Percentiles rank a stretch among this genome's conserved stretches.
phyloP scores from a whole-genome alignment of 495 filamentous ascomycete genomes.

The Aspergillus haitiensis region DNA sequence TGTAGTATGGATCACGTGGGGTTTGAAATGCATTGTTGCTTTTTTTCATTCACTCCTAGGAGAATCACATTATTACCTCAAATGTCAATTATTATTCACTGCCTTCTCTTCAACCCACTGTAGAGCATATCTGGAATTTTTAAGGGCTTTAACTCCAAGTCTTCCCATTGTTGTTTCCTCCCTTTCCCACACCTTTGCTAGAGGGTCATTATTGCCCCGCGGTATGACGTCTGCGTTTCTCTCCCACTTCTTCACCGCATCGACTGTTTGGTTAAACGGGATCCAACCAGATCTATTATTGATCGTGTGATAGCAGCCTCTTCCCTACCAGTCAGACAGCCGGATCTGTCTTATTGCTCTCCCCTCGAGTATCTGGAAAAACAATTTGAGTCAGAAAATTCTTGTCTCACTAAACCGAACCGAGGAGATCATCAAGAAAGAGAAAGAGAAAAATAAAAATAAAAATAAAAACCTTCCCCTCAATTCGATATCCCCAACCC shows the following conservation, averaged over 20 bases:
- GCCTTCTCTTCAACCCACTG: background rate
- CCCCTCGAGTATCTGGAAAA: background rate
- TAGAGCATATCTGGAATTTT: too few relatives aligned
- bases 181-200: background rate
- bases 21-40: constrained; percentile 8
- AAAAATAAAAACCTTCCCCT: background rate
- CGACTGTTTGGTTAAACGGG: constrained; percentile 23
- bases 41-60: background rate
- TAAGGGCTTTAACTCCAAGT: background rate
- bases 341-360: constrained; percentile 21
- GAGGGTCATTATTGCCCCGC: constrained; percentile 24
- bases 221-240: constrained; percentile 31
- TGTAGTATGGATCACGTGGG: constrained; percentile 24
- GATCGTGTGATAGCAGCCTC: constrained; percentile 20
- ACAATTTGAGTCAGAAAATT: too few relatives aligned
- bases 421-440: background rate
- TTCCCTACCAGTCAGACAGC: constrained; percentile 17
- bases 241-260: constrained; percentile 29
- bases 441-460: constrained; percentile 1
- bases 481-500: background rate
- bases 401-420: background rate
- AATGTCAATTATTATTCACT: constrained; percentile 1
- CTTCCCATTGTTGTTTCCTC: constrained; percentile 4
- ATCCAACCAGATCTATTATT: constrained; percentile 27
- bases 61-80: background rate